Evolutionary conservation across 495 filamentous ascomycete species (phyloP), one percentile per base, ranked within the genome.

Genomic region (Sordaria brevicollis): DNA sequence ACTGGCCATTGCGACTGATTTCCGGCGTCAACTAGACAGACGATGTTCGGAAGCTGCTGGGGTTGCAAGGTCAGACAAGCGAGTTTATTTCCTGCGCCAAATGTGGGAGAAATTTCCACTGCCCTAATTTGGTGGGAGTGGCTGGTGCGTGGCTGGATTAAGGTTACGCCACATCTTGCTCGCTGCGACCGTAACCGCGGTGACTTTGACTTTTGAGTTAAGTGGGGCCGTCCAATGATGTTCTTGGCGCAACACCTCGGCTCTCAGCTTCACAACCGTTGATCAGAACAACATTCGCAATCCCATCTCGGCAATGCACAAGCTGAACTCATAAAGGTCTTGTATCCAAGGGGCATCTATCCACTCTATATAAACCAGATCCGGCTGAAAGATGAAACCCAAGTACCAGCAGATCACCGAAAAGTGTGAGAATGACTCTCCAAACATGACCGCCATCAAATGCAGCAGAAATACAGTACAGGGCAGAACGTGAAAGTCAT

Each of bases 1-100:
- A 84, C 83, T 84, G 78, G 83, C 83, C 83, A 84, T 84, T 82
- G 81, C 73, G 79, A 81, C 75, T 74, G 78, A 73, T 73, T 77
- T 75, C 70, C 67, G 77, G 73, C 77, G 78, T 75, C 74, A 70
- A 71, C 35, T 74, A 69, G 72, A 72, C 49, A 62, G 75, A 71
- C 72, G 74, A 67, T 75, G 73, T 49, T 71, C 70, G 41, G 70
- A 69, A 71, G 74, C 71, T 75, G 43, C 41, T 62, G 71, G 68
- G 69, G 71, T 65, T 71, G 71, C 71, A 71, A 71, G 68, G 68
- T 68, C 73, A 66, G 68, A 57, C 65, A 69, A 70, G 39, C 39
- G 41, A 73, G 69, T 73, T 74, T 69, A 74, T 71, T 74, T 74
- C 69, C 41, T 57, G 49, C 75, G 65, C 77, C 77, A 76, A 72